These are phyloP conservation scores for Suhomyces sp. DNA, from an alignment of 805 yeast genomes.

Conservation along the genomic window DNA sequence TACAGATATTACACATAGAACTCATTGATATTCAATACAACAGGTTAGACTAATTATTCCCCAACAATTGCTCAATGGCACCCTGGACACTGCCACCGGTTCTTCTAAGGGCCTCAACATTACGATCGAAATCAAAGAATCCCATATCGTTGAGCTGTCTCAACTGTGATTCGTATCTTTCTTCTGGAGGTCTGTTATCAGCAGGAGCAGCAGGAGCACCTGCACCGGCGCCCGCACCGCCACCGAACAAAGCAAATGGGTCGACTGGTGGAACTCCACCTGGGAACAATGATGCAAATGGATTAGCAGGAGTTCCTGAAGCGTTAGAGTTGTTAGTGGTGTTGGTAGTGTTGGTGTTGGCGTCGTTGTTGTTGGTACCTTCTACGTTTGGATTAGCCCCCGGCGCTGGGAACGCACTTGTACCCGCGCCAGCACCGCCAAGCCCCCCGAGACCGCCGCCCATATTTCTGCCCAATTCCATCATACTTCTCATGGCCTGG, in stretches of 20 bases:
- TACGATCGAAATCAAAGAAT: conserved; percentile 89
- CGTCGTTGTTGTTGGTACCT: conserved; percentile 8
- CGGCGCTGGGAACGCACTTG: conserved; percentile 33
- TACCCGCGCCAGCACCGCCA: conserved; percentile 15
- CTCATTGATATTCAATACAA: too few relatives aligned
- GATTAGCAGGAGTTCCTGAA: conserved; percentile 23
- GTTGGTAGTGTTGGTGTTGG: conserved; percentile 6
- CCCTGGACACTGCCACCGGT: conserved; percentile 98
- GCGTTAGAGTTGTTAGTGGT: neutral
- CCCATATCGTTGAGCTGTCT: conserved; percentile 49
- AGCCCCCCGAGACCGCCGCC: conserved; percentile 21
- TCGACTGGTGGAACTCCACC: conserved; percentile 40
- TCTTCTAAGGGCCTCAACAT: conserved; percentile 87
- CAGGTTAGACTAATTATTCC: neutral
- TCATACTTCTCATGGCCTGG: conserved; percentile 75
- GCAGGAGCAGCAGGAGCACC: conserved; percentile 26
- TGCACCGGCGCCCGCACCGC: conserved; percentile 24
- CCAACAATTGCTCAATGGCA: conserved; percentile 75
- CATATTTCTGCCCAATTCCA: conserved; percentile 64
- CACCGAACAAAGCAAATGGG: conserved; percentile 54
- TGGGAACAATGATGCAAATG: conserved; percentile 39
- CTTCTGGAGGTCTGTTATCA: conserved; percentile 46
- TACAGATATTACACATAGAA: too few relatives aligned
- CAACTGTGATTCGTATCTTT: conserved; percentile 41
- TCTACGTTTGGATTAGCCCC: conserved; percentile 38